Conservation (phyloP, 192 early-diverging fungal genomes). For the Powellomyces hirtus region DNA sequence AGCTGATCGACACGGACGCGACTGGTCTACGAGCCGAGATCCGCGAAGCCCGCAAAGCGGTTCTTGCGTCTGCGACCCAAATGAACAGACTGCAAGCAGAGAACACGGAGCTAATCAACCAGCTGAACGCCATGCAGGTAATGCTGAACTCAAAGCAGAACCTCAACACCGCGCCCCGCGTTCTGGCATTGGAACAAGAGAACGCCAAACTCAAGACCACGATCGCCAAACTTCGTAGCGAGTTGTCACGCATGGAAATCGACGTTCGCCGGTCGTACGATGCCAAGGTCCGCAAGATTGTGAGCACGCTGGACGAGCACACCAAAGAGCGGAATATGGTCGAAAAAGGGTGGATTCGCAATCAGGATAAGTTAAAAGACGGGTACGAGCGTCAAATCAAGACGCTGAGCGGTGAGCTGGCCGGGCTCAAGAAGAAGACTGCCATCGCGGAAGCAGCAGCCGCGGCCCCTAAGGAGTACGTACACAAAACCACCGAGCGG, state of each 20-base stretch:
- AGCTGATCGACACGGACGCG: not conserved
- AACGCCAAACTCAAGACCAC: not conserved
- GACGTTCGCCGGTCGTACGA: conserved; percentile 3
- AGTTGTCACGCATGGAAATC: not conserved
- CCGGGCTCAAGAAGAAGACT: not conserved
- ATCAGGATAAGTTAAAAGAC: not conserved
- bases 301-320: conserved; percentile 9
- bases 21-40: conserved; percentile 5
- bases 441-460: not conserved
- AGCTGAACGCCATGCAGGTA: not conserved
- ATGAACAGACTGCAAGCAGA: not conserved
- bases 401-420: conserved; percentile 13
- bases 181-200: not conserved
- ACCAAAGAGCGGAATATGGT: conserved; percentile 5
- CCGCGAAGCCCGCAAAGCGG: not conserved
- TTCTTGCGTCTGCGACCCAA: not conserved
- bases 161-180: not conserved
- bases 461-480: not conserved
- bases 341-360: conserved; percentile 15
- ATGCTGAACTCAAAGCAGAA: not conserved
- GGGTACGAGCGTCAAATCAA: conserved; percentile 13
- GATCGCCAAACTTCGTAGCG: not conserved
- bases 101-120: not conserved
- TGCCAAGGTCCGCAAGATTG: conserved; percentile 12
- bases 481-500: not conserved